Evolutionary conservation across 352 stramenopile species (phyloP).

Genomic region (Globisporangium uncinulatum): DNA sequence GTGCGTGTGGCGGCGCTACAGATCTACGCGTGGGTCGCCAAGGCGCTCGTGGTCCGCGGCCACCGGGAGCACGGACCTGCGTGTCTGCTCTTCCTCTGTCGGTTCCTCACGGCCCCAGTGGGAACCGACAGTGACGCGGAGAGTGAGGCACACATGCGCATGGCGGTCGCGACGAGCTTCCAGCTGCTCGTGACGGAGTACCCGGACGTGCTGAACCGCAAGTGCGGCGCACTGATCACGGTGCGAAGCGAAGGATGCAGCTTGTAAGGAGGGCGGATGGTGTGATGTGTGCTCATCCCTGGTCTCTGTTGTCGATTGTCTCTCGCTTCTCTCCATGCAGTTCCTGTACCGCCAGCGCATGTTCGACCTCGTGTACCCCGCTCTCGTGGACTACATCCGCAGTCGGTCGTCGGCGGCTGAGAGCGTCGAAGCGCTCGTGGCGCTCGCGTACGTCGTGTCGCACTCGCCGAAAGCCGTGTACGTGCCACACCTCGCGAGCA

Average conservation of each 20-base stretch:
- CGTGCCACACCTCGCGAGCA: slow-evolving; percentile 61
- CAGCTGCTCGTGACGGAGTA: slow-evolving; percentile 75
- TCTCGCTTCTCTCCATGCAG: slow-evolving; percentile 17
- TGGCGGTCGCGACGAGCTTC: slow-evolving; percentile 78
- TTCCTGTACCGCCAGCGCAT: slow-evolving; percentile 76
- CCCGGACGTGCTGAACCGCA: slow-evolving; percentile 77
- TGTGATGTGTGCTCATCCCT: no score
- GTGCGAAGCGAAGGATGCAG: slow-evolving; percentile 21
- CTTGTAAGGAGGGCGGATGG: no score
- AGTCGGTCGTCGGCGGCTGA: slow-evolving; percentile 22
- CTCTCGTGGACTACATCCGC: slow-evolving; percentile 61
- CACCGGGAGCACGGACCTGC: slow-evolving; percentile 62
- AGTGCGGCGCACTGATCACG: slow-evolving; percentile 75
- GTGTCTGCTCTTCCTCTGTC: slow-evolving; percentile 68
- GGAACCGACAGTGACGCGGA: slow-evolving; percentile 18
- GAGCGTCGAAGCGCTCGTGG: slow-evolving; percentile 65
- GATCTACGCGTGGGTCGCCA: slow-evolving; percentile 82
- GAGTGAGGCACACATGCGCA: slow-evolving; percentile 28
- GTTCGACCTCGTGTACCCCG: slow-evolving; percentile 74
- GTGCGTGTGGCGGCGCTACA: slow-evolving; percentile 65
- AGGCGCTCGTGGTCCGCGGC: slow-evolving; percentile 74
- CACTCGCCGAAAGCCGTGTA: slow-evolving; percentile 80
- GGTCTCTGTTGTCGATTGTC: no score
- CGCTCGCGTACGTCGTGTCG: slow-evolving; percentile 74
- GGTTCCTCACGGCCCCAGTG: slow-evolving; percentile 42